phyloP scores from a whole-genome alignment of 768 basidiomycete species.

The Fibroporia radiculosa region DNA sequence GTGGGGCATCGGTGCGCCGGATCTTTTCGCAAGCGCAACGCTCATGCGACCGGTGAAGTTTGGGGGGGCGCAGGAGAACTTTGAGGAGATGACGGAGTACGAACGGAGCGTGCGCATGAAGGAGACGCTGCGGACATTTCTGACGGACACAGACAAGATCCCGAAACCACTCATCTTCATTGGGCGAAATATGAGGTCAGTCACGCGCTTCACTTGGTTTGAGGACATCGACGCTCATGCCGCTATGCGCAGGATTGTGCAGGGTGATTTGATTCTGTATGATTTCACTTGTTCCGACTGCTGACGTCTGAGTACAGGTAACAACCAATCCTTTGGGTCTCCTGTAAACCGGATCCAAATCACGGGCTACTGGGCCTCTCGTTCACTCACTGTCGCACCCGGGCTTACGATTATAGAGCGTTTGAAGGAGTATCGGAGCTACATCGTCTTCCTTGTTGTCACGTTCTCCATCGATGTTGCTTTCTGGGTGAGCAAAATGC shows the following conservation, averaged over 20 bases:
- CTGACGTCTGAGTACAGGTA: conserved; percentile 21
- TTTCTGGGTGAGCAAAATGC: conserved; percentile 56
- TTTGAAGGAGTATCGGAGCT: conserved; percentile 44
- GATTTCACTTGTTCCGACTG: not conserved
- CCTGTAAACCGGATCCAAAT: conserved; percentile 90
- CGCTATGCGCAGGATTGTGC: not conserved
- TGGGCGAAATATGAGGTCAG: conserved; percentile 66
- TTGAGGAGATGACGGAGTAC: conserved; percentile 45
- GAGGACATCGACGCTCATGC: not conserved
- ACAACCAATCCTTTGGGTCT: conserved; percentile 77
- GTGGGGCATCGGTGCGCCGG: conserved; percentile 69
- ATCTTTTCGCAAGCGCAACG: conserved; percentile 67
- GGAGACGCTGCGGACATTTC: conserved; percentile 53
- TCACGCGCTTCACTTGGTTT: conserved; percentile 6
- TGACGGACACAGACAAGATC: conserved; percentile 70
- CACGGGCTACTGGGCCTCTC: conserved; percentile 76
- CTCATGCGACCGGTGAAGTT: conserved; percentile 55
- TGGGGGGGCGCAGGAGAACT: conserved; percentile 14
- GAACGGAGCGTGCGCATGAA: conserved; percentile 66
- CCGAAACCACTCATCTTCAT: conserved; percentile 72
- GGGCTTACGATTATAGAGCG: conserved; percentile 35
- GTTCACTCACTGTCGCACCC: conserved; percentile 44
- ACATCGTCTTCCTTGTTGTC: conserved; percentile 54
- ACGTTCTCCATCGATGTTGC: conserved; percentile 65
- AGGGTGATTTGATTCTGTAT: conserved; percentile 4